phyloP scores from a whole-genome alignment of 306 rosid genomes.

The Crotalaria pallida region DNA sequence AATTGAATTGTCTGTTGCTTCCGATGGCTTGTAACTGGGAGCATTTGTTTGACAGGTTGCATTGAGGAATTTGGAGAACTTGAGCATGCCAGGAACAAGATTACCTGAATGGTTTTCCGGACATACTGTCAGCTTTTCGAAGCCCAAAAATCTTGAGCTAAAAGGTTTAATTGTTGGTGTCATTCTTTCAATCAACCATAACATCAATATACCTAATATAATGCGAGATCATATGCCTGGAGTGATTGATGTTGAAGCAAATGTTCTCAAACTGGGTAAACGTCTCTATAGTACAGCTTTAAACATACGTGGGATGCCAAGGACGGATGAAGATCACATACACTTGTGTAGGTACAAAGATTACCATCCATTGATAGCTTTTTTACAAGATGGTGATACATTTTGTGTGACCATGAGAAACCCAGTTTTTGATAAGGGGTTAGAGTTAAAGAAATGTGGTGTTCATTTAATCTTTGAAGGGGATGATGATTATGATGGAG shows the following conservation, averaged over 20 bases:
- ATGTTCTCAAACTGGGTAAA: constrained; percentile 29
- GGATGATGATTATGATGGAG: constrained; percentile 28
- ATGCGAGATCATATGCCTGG: background rate
- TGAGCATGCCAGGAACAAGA: constrained; percentile 49
- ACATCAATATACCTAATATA: constrained; percentile 13
- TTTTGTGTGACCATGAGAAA: constrained; percentile 20
- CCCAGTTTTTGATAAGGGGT: background rate
- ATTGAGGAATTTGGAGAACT: constrained; percentile 29
- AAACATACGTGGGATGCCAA: constrained; percentile 33
- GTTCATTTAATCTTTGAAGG: constrained; percentile 18
- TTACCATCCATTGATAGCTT: constrained; percentile 14
- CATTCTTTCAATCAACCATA: constrained; percentile 31
- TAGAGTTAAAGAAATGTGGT: constrained; percentile 16
- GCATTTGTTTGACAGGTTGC: constrained; percentile 26
- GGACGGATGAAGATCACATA: constrained; percentile 36
- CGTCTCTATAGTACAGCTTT: constrained; percentile 25
- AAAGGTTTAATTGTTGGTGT: constrained; percentile 36
- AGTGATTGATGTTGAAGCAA: constrained; percentile 36
- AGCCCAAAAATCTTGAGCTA: constrained; percentile 24
- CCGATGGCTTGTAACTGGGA: background rate
- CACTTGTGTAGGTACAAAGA: constrained; percentile 33
- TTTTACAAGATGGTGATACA: constrained; percentile 27
- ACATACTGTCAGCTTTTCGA: constrained; percentile 31
- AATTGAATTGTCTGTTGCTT: background rate
- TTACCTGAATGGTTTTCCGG: constrained; percentile 53